Conservation (phyloP, 257 asterid genomes). For the Lavandula angustifolia region DNA sequence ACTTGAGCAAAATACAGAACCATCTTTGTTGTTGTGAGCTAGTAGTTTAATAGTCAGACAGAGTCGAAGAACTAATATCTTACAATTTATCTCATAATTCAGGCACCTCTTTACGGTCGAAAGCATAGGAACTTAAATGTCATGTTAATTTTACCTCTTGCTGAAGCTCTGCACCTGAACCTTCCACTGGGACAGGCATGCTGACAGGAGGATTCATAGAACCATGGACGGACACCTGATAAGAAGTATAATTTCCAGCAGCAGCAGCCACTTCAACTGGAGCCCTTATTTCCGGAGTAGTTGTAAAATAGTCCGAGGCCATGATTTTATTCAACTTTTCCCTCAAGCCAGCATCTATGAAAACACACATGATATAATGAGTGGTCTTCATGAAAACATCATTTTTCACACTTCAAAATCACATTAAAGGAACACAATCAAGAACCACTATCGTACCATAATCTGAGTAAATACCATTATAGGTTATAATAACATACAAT, state of each 20-base stretch:
- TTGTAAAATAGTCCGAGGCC: slow-evolving; percentile 73
- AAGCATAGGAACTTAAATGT: not conserved
- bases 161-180: slow-evolving; percentile 43
- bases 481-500: not conserved
- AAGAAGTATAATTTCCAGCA: slow-evolving; percentile 60
- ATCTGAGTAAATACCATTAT: not conserved
- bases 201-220: slow-evolving; percentile 39
- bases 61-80: no score
- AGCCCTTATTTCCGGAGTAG: slow-evolving; percentile 70
- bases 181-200: slow-evolving; percentile 44
- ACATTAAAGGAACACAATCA: not conserved
- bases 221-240: slow-evolving; percentile 54
- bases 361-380: not conserved
- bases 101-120: no score
- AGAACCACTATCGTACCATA: not conserved
- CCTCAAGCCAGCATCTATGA: slow-evolving; percentile 67
- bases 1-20: no score
- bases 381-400: not conserved
- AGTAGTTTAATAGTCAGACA: no score
- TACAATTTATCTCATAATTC: no score
- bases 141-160: slow-evolving; percentile 44
- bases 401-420: not conserved
- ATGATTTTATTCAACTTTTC: slow-evolving; percentile 71
- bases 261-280: slow-evolving; percentile 82
- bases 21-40: no score